Base-by-base conservation (phyloP, 495 filamentous ascomycete genomes). In the Recurvomyces mirabilis region DNA sequence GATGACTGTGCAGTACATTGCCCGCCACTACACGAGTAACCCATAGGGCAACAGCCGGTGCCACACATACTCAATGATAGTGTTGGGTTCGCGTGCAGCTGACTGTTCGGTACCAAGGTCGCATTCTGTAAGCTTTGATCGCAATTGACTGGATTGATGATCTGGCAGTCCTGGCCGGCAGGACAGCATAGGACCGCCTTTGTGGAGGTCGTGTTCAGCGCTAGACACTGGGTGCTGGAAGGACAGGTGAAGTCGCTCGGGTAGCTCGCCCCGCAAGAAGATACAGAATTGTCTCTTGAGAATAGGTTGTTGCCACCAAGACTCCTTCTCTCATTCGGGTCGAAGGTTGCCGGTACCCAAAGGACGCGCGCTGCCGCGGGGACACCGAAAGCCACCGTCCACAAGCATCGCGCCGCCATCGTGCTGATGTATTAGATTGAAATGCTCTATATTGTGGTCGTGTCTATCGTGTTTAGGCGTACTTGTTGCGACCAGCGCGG, bases 131-230 rank as follows among this genome's bases (percentile, higher is more conserved):
- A 64, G 15, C 63, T 57, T 36, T 83, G 61, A 47, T 87, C 74
- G 66, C 87, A 94, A 22, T 68, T 69, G 38, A 93, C 79, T 5
- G 84, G 68, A 47, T 68, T 48, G 47, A 94, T 87, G 29, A 63
- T 70, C 23, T 62, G 44, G 63, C 87, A 94, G 53, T 69, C 66
- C 11, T 54, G 45, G 2, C 74, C 77, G 2, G 61, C 44, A 6
- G 84, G 84, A 60, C 87, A 94, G 67, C 87, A 94, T 15, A 93
- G 69, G 3, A 78, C 70, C 1, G 84, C 82, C 12, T 73, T 84
- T 33, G 39, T 39, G 3, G 48, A 2, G 18, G 21, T 51, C 28
- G 64, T 70, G 44, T 86, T 83, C 24, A 91, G 65, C 24, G 67
- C 52, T 28, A 79, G 59, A 57, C 87, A 94, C 15, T 61, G 74